Base-by-base conservation (phyloP, 306 rosid species). In the Quercus bicolor region DNA sequence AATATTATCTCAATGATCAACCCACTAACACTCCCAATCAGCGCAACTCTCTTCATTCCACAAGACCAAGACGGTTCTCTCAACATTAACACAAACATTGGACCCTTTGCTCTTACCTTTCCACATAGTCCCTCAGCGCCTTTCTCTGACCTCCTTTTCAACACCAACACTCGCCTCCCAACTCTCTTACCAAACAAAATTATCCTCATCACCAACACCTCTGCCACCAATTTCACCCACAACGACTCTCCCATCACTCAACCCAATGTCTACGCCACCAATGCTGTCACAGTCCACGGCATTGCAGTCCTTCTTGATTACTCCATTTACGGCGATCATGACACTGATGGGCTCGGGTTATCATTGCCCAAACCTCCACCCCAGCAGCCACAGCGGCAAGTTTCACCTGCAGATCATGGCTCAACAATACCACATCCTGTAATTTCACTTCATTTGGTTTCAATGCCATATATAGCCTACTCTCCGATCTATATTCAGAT, bases 101-200 rank as follows among this genome's bases (percentile, higher is more conserved):
- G 85, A 90, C 72, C 91, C 97, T 0, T 81, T 87, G 62, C 37
- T 81, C 8, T 78, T 93, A 51, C 88, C 92, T 1, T 93, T 84
- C 84, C 97, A 89, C 80, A 74, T 89, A 0, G 75, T 93, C 68
- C 97, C 97, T 5, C 34, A 93, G 24, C 89, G 97, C 5, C 97
- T 93, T 93, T 84, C 87, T 78, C 89, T 4, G 91, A 91, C 11
- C 98, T 93, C 54, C n/a, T n/a, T n/a, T 77, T 91, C 85, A 81
- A 80, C 18, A 70, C 64, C 64, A 9, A 51, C 43, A 21, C 89
- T 10, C 89, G 88, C 68, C 85, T 93, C 51, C 98, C 97, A 2
- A 93, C 98, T 10, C 98, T 91, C 56, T 89, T 93, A 19, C 87
- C 91, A 10, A 85, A 75, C 0, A 87, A 82, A 54, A 79, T 88